These are phyloP conservation scores for Lachancea sp. DNA, from an alignment of 805 yeast species.

Conservation along the genomic window DNA sequence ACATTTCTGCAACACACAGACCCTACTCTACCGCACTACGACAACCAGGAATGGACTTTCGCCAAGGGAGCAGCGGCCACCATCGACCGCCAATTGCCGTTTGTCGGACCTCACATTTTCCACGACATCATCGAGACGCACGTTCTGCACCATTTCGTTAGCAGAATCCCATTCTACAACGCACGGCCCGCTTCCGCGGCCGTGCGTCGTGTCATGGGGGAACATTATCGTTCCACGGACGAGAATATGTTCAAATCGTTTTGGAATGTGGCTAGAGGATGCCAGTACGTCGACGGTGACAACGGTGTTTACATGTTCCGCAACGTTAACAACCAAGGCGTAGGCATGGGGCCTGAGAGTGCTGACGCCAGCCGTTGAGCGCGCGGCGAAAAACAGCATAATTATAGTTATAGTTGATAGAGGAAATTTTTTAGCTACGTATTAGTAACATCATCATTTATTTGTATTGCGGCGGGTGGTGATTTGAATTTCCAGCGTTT, in stretches of 20 bases:
- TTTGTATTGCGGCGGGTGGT: too few species aligned
- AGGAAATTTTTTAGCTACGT: too few species aligned
- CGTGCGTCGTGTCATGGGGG: constrained; percentile 78
- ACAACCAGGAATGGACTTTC: constrained; percentile 69
- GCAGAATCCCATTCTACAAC: constrained; percentile 82
- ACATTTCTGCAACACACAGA: constrained; percentile 83
- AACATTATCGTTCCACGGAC: constrained; percentile 58
- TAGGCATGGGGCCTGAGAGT: constrained; percentile 10
- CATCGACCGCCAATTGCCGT: constrained; percentile 77
- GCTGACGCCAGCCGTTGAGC: too few species aligned
- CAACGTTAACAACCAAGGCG: constrained; percentile 59
- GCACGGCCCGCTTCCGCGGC: constrained; percentile 77
- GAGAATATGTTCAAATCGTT: constrained; percentile 69
- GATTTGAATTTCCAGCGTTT: too few species aligned
- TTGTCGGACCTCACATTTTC: constrained; percentile 70
- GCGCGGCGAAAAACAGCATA: too few species aligned
- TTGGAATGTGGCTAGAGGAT: constrained; percentile 57
- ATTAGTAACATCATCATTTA: too few species aligned
- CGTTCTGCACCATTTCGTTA: constrained; percentile 77
- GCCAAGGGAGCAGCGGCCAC: constrained; percentile 90
- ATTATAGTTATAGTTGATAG: too few species aligned
- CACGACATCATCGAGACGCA: constrained; percentile 90
- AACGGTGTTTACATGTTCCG: constrained; percentile 65
- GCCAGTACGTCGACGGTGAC: constrained; percentile 71
- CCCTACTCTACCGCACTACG: constrained; percentile 73